A percentile compares a stretch with the other conserved stretches of the same genome.
Conservation (phyloP, 2,329 filamentous ascomycete genomes). For the Nigrograna mackinnonii region DNA sequence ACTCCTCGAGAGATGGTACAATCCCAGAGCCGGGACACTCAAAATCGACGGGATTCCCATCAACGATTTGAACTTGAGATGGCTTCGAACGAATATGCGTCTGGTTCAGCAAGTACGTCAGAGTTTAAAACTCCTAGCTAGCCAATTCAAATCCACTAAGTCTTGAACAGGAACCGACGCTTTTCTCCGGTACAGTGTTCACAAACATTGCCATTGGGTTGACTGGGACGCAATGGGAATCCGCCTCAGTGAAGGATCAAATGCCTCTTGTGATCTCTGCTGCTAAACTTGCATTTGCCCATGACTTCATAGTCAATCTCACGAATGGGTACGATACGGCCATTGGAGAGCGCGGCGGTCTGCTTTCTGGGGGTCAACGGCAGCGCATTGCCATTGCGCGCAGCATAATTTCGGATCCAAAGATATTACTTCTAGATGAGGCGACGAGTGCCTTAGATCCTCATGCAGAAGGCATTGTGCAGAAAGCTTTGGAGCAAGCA, state of each 20-base stretch:
- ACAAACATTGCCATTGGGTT: neutral
- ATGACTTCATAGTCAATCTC: conserved; percentile 71
- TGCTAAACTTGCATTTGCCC: conserved; percentile 77
- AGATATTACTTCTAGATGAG: neutral
- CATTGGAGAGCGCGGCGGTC: neutral
- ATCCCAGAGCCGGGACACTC: neutral
- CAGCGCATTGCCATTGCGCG: neutral
- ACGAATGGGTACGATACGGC: neutral
- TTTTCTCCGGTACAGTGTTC: neutral
- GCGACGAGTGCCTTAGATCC: neutral
- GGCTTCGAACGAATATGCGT: conserved; percentile 86
- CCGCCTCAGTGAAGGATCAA: conserved; percentile 8
- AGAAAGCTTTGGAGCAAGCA: neutral
- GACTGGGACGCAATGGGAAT: neutral
- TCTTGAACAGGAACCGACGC: conserved; percentile 49
- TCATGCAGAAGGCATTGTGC: neutral
- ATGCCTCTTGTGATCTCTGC: conserved; percentile 57
- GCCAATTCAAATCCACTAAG: no score
- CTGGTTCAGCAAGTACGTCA: conserved; percentile 86
- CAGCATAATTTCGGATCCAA: neutral
- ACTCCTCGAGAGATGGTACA: conserved; percentile 85
- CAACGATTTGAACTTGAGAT: conserved; percentile 76
- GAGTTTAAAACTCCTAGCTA: no score
- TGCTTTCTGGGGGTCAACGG: conserved; percentile 1
- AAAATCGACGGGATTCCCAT: conserved; percentile 72